These are phyloP conservation scores for Lipomyces lipofer DNA, from an alignment of 805 yeast genomes.

Conservation along the genomic window DNA sequence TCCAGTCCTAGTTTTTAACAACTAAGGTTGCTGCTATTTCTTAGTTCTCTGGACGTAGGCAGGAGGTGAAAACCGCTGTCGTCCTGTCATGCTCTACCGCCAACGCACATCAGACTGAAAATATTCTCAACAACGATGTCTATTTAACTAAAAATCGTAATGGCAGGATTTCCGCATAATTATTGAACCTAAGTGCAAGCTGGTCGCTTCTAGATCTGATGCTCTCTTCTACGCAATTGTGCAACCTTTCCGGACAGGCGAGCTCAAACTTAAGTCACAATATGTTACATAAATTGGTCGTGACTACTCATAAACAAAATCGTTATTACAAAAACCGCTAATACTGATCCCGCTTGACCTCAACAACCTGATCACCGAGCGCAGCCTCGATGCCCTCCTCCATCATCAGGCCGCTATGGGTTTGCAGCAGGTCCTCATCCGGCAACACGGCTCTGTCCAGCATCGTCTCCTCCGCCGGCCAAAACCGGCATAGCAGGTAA, in stretches of 20 bases:
- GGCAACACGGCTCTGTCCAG: conserved; percentile 6
- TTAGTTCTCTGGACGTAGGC: neutral
- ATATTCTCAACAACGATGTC: neutral
- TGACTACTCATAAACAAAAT: neutral
- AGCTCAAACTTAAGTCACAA: too few species aligned
- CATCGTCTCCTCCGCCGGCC: conserved; percentile 20
- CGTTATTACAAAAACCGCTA: neutral
- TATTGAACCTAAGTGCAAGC: neutral
- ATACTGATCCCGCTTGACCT: neutral
- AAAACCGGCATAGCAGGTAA: conserved; percentile 7
- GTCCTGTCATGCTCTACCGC: too few species aligned
- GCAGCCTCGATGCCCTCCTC: conserved; percentile 4
- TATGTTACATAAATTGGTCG: neutral
- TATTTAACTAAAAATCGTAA: neutral
- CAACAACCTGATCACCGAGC: conserved; percentile 1
- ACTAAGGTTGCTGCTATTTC: too few species aligned
- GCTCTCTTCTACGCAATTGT: too few species aligned
- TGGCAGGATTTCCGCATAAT: neutral
- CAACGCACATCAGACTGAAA: too few species aligned
- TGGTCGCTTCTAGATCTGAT: neutral
- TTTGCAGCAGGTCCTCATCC: conserved; percentile 4
- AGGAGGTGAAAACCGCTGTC: too few species aligned
- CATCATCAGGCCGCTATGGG: neutral
- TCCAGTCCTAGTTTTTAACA: too few species aligned
- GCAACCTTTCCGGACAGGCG: too few species aligned